These are phyloP conservation scores for Sporothrix dimorphospora DNA, from an alignment of 2,329 filamentous ascomycete species.

Conservation along the genomic window DNA sequence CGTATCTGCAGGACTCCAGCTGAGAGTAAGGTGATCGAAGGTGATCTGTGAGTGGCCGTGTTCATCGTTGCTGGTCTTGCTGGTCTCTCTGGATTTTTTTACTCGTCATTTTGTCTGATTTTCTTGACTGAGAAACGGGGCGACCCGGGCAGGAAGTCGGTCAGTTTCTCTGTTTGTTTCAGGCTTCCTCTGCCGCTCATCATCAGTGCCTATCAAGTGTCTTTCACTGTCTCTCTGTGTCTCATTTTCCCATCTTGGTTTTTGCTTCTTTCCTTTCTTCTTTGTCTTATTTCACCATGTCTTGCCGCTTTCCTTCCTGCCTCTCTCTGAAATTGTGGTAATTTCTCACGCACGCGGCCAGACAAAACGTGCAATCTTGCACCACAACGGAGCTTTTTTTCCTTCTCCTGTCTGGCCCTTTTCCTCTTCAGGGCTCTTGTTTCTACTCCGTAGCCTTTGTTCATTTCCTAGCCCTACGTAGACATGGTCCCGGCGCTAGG, in stretches of 20 bases:
- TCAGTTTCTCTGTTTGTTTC: neutral
- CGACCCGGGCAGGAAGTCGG: neutral
- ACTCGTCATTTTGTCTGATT: neutral
- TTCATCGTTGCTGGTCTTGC: neutral
- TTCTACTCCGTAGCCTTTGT: neutral
- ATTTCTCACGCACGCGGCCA: neutral
- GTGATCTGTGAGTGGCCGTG: neutral
- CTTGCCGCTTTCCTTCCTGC: neutral
- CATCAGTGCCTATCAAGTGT: neutral
- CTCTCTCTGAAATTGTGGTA: conserved; percentile 16
- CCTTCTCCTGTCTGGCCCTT: neutral
- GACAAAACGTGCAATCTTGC: neutral
- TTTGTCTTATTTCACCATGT: neutral
- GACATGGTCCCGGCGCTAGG: conserved; percentile 14
- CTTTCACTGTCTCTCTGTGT: neutral
- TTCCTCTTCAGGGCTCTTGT: neutral
- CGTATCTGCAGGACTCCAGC: neutral
- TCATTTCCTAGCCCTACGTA: conserved; percentile 13
- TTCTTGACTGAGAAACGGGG: neutral
- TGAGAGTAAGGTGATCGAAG: neutral
- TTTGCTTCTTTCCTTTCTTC: neutral
- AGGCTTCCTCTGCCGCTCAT: neutral
- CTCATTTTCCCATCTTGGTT: neutral
- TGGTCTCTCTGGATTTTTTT: neutral
- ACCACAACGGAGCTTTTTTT: neutral